Evolutionary conservation across 2,329 filamentous ascomycete species (phyloP), one percentile per base, ranked within the genome.

Genomic region (Dactylellina parvicollis): DNA sequence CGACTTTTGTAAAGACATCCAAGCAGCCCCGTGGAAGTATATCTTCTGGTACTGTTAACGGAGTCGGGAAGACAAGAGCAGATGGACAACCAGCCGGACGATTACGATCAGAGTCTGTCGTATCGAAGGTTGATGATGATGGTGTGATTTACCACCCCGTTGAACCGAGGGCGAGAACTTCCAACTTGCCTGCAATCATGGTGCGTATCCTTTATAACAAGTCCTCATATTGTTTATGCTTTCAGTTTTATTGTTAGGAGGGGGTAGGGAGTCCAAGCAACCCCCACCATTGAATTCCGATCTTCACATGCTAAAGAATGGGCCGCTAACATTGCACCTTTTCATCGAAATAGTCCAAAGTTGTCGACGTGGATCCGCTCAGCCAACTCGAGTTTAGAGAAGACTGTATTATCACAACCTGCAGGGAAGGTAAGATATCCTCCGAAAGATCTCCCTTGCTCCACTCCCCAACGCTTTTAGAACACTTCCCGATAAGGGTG

Each of bases 331-430:
- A 44, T 46, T 78, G 47, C 44, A 42, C 20, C 46, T 14, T 54
- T 52, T 14, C 14, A 47, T n/a, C n/a, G n/a, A n/a, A n/a, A 74
- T 77, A 93, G 92, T 87, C 90, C 50, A 97, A 96, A 81, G 84
- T 86, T 10, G 88, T 96, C 34, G 92, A 96, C 80, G 87, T 89
- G 73, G 92, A 98, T 81, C 92, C 93, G 59, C 84, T 96, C 47
- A 91, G 88, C 80, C 96, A 93, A 90, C 82, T 99, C 38, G 91
- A 89, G n/a, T 99, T 99, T 78, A 93, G 94, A 61, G 90, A 97
- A 80, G 89, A 96, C 78, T 90, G 90, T 75, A 96, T 99, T 76
- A 89, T 98, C 79, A 97, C 92, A 34, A 92, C 92, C 76, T 97
- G 92, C 82, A 90, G 92, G 79, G 91, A 89, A 82, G 94, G 94